Evolutionary conservation across 305 asterid species (phyloP), one percentile per base, ranked within the genome.

Genomic region (Coffea humblotiana): DNA sequence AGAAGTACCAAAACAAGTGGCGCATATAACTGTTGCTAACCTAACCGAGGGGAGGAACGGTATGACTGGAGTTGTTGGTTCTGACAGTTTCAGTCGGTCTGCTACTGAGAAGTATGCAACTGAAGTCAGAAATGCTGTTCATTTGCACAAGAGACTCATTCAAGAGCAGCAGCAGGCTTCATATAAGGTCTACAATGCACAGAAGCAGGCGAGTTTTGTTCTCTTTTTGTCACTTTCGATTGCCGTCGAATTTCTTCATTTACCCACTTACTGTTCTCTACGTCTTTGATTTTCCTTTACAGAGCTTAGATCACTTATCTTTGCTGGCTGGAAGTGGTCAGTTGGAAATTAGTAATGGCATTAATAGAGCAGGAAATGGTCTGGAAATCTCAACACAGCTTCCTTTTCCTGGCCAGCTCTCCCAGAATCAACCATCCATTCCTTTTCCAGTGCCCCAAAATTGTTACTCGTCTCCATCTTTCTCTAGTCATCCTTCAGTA

Each of bases 111-210:
- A 83, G 61, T 83, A 79, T 75, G 82, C 86, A 48, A 56, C 84
- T 66, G 90, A 85, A 89, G 85, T 85, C 68, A 88, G 85, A 80
- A 90, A 81, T 75, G 90, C 89, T 58, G 82, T 85, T 81, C 87
- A 79, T 83, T 72, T 84, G 83, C 91, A 85, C 81, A 82, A 91
- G 85, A 88, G 87, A 83, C 90, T 90, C 29, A 81, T 83, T 72
- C 88, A 88, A 87, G 91, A 90, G 80, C 88, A 86, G 84, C 92
- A 84, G 82, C 83, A 80, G 81, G 89, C 78, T 79, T 49, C 87
- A 70, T 81, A 90, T 74, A 87, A 77, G 65, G 43, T 78, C 51
- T 74, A 77, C 83, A 77, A 77, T 64, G 67, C 88, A 19, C 77
- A 77, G 51, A 87, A 85, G 70, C 92, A 84, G 92, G 97, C 90